Conservation (phyloP, 257 asterid genomes). For the Solanum sejunctum region DNA sequence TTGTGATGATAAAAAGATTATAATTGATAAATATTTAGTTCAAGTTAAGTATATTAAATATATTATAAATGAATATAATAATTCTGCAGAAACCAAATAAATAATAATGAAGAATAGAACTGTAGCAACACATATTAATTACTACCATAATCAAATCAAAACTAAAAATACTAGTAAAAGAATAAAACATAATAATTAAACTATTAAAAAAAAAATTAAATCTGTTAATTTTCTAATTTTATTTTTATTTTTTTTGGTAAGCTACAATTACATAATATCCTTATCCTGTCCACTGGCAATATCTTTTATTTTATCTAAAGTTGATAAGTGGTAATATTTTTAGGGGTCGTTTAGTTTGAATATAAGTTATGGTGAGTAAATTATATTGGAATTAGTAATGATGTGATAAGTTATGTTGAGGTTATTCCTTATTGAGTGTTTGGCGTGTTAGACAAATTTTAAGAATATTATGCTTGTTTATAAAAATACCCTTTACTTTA, state of each 20-base stretch:
- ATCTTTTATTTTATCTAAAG: not conserved
- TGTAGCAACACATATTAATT: not conserved
- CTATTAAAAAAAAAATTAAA: no score
- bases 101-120: not conserved
- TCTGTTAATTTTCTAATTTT: not conserved
- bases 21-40: not conserved
- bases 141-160: not conserved
- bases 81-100: not conserved
- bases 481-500: no score
- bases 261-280: not conserved
- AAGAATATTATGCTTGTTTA: no score
- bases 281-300: not conserved
- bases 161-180: not conserved
- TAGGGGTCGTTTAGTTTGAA: not conserved
- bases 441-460: no score
- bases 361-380: no score
- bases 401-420: no score
- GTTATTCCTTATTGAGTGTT: no score
- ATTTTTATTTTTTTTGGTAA: no score
- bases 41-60: no score
- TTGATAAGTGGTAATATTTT: not conserved
- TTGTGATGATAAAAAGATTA: rapidly evolving
- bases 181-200: not conserved
- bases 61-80: no score
- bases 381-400: no score